phyloP scores from a whole-genome alignment of 495 filamentous ascomycete genomes.

The Recurvomyces mirabilis region DNA sequence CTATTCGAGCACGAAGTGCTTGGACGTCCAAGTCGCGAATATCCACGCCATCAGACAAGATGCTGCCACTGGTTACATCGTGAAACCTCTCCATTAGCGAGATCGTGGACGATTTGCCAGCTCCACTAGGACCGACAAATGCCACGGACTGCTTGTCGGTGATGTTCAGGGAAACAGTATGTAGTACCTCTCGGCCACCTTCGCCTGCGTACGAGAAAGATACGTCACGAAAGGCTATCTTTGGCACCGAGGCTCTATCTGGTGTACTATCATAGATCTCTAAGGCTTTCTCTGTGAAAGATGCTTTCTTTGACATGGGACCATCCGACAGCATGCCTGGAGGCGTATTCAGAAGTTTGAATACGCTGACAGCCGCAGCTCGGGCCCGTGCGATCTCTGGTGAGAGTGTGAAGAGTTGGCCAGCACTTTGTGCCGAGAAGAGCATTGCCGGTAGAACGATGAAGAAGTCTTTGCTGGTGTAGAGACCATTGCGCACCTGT shows the following conservation, averaged over 20 bases:
- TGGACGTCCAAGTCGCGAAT: conserved; percentile 13
- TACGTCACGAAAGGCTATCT: conserved; percentile 44
- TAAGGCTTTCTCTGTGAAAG: neutral
- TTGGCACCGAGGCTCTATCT: neutral
- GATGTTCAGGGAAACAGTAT: conserved; percentile 34
- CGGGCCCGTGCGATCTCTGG: conserved; percentile 23
- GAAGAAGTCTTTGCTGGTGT: conserved; percentile 23
- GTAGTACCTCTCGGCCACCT: conserved; percentile 32
- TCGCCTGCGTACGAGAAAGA: conserved; percentile 45
- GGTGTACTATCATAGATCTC: neutral
- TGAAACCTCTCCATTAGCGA: conserved; percentile 46
- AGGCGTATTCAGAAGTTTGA: conserved; percentile 16
- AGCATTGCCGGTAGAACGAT: conserved; percentile 26
- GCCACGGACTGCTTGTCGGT: conserved; percentile 36
- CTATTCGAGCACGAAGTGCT: conserved; percentile 8
- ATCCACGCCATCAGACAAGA: conserved; percentile 30
- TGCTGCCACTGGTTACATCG: conserved; percentile 30
- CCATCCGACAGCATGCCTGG: conserved; percentile 13
- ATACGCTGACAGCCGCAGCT: conserved; percentile 23
- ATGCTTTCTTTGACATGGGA: too few species aligned
- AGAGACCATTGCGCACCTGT: conserved; percentile 22
- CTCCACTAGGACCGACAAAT: conserved; percentile 46
- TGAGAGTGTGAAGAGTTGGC: conserved; percentile 25
- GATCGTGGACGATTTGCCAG: conserved; percentile 47
- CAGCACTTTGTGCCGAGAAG: conserved; percentile 26